Conservation (phyloP, 768 basidiomycete genomes). For the Asterophora parasitica region DNA sequence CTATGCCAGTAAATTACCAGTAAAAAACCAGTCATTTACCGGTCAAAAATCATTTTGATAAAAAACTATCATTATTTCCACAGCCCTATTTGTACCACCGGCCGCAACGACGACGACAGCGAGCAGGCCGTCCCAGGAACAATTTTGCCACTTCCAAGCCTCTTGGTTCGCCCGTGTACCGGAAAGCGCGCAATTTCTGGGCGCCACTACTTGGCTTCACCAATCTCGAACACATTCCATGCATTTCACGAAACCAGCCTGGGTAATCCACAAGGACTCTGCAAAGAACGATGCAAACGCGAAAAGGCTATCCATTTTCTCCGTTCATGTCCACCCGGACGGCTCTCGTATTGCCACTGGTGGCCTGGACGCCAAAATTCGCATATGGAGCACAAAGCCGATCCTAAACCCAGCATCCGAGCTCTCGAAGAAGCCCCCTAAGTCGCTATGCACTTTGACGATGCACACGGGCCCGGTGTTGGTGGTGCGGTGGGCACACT, state of each 20-base stretch:
- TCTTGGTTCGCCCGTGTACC: no score
- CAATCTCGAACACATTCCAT: constrained; percentile 31
- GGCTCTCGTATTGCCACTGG: constrained; percentile 96
- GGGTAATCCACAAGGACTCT: constrained; percentile 78
- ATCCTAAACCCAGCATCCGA: constrained; percentile 76
- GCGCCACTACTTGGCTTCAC: not conserved
- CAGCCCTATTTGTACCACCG: no score
- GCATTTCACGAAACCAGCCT: constrained; percentile 86
- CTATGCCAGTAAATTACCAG: no score
- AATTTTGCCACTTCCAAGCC: not conserved
- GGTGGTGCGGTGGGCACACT: constrained; percentile 89
- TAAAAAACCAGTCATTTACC: no score
- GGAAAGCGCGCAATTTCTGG: not conserved
- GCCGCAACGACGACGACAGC: not conserved
- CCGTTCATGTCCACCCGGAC: constrained; percentile 92
- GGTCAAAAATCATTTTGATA: no score
- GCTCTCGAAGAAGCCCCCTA: constrained; percentile 67
- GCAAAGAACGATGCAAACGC: constrained; percentile 56
- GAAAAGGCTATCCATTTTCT: constrained; percentile 84
- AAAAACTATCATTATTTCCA: no score
- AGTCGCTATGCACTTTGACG: constrained; percentile 83
- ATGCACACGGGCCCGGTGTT: constrained; percentile 95
- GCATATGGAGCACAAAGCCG: constrained; percentile 96
- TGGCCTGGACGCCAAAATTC: constrained; percentile 91
- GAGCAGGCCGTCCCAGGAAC: not conserved